Evolutionary conservation across 139 green algal species (phyloP).

Genomic region (Picochlorum sp.): DNA sequence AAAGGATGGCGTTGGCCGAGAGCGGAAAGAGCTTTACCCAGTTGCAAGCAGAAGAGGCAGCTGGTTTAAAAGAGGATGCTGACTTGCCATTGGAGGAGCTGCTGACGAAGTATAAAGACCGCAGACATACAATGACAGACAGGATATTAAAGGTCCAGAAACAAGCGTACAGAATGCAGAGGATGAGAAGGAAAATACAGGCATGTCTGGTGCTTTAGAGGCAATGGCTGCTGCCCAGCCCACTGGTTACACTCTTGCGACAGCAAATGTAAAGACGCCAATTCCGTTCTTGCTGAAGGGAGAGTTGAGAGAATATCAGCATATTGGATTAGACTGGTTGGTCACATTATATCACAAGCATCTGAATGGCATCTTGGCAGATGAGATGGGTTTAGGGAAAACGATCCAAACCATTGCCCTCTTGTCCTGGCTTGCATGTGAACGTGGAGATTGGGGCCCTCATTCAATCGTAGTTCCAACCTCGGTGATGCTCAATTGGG

Average conservation of each 20-base stretch:
- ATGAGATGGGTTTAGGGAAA: slow-evolving; percentile 87
- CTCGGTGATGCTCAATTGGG: slow-evolving; percentile 99
- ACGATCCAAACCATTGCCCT: slow-evolving; percentile 94
- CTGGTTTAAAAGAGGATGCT: slow-evolving; percentile 62
- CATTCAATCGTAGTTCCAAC: slow-evolving; percentile 96
- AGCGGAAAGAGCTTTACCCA: slow-evolving; percentile 9
- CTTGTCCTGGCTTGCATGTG: slow-evolving; percentile 83
- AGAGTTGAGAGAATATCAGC: slow-evolving; percentile 89
- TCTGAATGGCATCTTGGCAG: slow-evolving; percentile 93
- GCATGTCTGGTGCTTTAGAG: slow-evolving; percentile 25
- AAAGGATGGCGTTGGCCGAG: slow-evolving; percentile 38
- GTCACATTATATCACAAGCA: slow-evolving; percentile 82
- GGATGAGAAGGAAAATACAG: slow-evolving; percentile 17
- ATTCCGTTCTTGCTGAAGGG: slow-evolving; percentile 85
- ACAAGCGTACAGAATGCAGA: slow-evolving; percentile 8
- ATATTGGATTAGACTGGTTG: slow-evolving; percentile 95
- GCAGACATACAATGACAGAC: background rate
- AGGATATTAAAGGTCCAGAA: slow-evolving; percentile 14
- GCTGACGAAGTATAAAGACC: slow-evolving; percentile 55
- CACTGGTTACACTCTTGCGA: slow-evolving; percentile 71
- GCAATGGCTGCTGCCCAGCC: slow-evolving; percentile 45
- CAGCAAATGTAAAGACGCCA: slow-evolving; percentile 42
- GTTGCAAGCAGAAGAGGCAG: slow-evolving; percentile 47
- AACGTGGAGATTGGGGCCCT: slow-evolving; percentile 87
- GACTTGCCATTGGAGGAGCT: slow-evolving; percentile 84